Percentiles rank a stretch among this genome's conserved stretches.
Conservation (phyloP, 2,329 filamentous ascomycete species). For the Talaromyces sp. region DNA sequence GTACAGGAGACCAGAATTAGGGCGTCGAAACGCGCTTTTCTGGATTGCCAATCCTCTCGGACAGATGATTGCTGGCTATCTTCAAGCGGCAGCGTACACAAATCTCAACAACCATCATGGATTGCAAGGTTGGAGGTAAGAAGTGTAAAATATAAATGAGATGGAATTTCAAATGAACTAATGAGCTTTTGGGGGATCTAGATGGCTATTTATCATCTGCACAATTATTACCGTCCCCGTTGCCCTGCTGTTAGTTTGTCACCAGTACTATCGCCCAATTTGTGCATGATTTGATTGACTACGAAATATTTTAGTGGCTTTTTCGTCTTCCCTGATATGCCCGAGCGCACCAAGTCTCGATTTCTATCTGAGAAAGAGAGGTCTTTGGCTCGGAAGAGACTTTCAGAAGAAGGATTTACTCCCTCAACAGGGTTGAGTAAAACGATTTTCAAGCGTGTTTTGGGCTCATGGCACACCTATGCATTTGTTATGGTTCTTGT, state of each 20-base stretch:
- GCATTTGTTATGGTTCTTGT: neutral
- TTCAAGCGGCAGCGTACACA: constrained; percentile 37
- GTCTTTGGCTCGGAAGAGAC: neutral
- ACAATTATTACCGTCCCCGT: neutral
- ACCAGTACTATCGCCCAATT: no score
- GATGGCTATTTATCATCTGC: neutral
- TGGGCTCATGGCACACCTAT: neutral
- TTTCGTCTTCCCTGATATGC: constrained; percentile 4
- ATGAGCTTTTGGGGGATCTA: neutral
- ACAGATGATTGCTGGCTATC: constrained; percentile 38
- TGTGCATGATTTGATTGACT: no score
- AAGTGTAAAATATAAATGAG: neutral
- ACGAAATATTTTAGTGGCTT: neutral
- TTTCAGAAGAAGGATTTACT: neutral
- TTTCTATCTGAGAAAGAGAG: neutral
- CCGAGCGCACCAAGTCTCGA: neutral
- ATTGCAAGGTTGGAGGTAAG: constrained; percentile 22
- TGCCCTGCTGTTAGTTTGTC: neutral
- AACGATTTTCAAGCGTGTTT: neutral
- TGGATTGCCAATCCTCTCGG: constrained; percentile 35
- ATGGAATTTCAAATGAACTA: neutral
- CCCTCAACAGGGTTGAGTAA: neutral
- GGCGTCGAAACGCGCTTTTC: constrained; percentile 36
- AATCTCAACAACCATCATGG: constrained; percentile 30
- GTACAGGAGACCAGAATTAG: constrained; percentile 28